A percentile compares a stretch with the other conserved stretches of the same genome.
Evolutionary conservation across 352 stramenopile genomes (phyloP).

Genomic region (Globisporangium carolinianum): DNA sequence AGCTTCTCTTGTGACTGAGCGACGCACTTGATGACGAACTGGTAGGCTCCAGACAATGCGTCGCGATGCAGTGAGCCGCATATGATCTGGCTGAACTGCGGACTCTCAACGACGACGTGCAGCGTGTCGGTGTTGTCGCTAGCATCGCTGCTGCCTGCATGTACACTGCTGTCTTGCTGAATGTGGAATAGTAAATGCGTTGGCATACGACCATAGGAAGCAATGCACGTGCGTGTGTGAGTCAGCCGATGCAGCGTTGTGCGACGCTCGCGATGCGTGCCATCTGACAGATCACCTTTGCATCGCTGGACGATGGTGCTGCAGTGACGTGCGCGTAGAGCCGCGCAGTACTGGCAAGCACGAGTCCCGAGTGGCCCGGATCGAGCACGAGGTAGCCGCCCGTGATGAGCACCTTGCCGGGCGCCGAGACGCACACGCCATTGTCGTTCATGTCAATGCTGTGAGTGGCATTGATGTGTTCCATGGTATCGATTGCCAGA

Average conservation of each 20-base stretch:
- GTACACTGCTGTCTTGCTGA: no score
- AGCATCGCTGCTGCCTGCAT: background rate
- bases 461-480: background rate
- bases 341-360: constrained; percentile 88
- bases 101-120: constrained; percentile 69
- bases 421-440: constrained; percentile 81
- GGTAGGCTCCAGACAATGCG: constrained; percentile 11
- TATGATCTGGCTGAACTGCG: constrained; percentile 84
- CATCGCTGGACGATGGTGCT: background rate
- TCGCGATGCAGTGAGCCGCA: constrained; percentile 23
- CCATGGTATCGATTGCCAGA: no score
- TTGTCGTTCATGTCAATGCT: background rate
- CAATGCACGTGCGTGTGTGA: background rate
- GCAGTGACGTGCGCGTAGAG: constrained; percentile 80
- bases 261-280: background rate
- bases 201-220: no score
- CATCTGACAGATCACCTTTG: background rate
- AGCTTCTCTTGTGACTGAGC: no score
- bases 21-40: constrained; percentile 27
- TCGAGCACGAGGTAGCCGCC: constrained; percentile 96
- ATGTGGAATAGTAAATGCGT: no score
- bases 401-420: constrained; percentile 95
- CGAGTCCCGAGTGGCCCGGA: constrained; percentile 81
- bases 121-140: background rate
- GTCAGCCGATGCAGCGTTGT: background rate